These are phyloP conservation scores for Neurospora tetraspora DNA, from an alignment of 495 filamentous ascomycete genomes.

Conservation along the genomic window DNA sequence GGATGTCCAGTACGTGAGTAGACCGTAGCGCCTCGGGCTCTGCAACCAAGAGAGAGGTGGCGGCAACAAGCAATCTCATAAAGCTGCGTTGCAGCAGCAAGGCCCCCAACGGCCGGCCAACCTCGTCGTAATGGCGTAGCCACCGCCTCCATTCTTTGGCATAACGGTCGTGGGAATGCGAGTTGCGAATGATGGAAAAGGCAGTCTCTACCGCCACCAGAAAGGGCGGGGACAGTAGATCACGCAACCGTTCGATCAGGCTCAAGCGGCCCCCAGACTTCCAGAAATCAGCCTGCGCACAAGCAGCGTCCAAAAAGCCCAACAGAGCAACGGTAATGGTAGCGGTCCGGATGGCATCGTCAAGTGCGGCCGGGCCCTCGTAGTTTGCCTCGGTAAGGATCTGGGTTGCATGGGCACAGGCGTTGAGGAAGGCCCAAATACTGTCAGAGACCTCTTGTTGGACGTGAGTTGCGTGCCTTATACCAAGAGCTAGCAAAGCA, in stretches of 20 bases:
- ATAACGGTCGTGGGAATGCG: constrained; percentile 39
- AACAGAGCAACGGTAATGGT: constrained; percentile 71
- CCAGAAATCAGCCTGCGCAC: constrained; percentile 72
- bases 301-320: constrained; percentile 76
- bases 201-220: constrained; percentile 75
- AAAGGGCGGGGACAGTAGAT: constrained; percentile 72
- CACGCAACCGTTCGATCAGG: constrained; percentile 56
- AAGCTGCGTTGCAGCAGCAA: constrained; percentile 83
- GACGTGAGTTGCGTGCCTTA: constrained; percentile 50
- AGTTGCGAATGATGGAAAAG: constrained; percentile 71
- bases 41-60: constrained; percentile 59
- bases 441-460: constrained; percentile 49
- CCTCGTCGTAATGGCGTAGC: constrained; percentile 67
- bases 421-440: constrained; percentile 57
- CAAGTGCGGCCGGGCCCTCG: constrained; percentile 42
- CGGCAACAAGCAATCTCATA: constrained; percentile 72
- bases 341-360: constrained; percentile 57
- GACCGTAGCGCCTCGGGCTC: constrained; percentile 48
- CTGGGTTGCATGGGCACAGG: constrained; percentile 45
- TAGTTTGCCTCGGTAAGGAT: constrained; percentile 35
- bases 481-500: constrained; percentile 69
- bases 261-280: constrained; percentile 55
- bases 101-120: constrained; percentile 75
- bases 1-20: constrained; percentile 63
- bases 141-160: constrained; percentile 72